These are phyloP conservation scores for Niveomyces coronatus DNA, from an alignment of 2,329 filamentous ascomycete species.

Conservation along the genomic window DNA sequence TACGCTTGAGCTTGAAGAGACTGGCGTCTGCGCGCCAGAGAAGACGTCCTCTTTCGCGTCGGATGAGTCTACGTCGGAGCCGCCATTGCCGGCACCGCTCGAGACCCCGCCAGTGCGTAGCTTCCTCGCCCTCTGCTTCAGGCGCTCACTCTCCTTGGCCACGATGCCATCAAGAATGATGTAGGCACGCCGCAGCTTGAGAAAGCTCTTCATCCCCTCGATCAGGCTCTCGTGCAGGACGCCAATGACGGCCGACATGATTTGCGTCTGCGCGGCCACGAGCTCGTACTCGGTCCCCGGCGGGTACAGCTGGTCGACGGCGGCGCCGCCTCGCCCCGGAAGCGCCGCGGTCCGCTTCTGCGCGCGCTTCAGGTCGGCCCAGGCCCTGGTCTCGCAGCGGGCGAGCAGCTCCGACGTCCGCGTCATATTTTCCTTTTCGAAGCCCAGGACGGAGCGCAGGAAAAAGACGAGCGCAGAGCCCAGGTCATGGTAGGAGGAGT, in stretches of 20 bases:
- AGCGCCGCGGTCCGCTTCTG: slow-evolving; percentile 47
- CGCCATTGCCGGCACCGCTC: background rate
- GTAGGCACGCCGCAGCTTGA: slow-evolving; percentile 84
- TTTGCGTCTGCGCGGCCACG: slow-evolving; percentile 72
- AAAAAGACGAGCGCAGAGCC: slow-evolving; percentile 75
- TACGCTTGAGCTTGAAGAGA: background rate
- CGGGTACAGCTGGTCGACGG: slow-evolving; percentile 51
- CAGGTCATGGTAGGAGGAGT: slow-evolving; percentile 81
- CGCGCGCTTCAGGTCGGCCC: slow-evolving; percentile 65
- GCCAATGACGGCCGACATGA: slow-evolving; percentile 81
- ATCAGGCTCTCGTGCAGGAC: slow-evolving; percentile 89
- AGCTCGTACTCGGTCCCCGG: slow-evolving; percentile 80
- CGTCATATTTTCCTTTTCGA: slow-evolving; percentile 85
- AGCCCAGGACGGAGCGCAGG: slow-evolving; percentile 75
- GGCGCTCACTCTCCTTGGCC: slow-evolving; percentile 49
- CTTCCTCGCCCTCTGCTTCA: too few relatives aligned
- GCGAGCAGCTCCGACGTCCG: slow-evolving; percentile 64
- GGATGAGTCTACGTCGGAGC: background rate
- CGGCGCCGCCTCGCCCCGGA: slow-evolving; percentile 18
- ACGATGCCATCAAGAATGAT: slow-evolving; percentile 71
- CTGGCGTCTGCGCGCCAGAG: slow-evolving; percentile 15
- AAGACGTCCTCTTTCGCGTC: slow-evolving; percentile 48
- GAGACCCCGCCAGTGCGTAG: slow-evolving; percentile 18
- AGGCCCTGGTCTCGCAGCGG: slow-evolving; percentile 67
- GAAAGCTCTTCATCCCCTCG: slow-evolving; percentile 84